Base-by-base conservation (phyloP, 106 monocot genomes). In the Allium cepa region DNA sequence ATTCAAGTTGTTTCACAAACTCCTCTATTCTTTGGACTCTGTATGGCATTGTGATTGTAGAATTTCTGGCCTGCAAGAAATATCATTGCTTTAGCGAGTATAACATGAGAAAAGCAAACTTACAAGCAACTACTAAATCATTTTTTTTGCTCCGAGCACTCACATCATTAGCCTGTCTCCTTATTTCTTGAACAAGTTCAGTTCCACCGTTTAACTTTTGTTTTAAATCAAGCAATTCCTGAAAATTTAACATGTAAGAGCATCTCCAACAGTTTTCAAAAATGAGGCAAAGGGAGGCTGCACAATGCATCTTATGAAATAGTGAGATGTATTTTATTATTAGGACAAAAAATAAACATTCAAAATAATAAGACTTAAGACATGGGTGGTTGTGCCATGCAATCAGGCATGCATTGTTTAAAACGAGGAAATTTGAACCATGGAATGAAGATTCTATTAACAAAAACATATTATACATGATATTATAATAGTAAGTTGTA, bases 151-250 rank as follows among this genome's bases (percentile, higher is more conserved):
- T 49, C 48, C 47, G 11, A 50, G 16, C 8, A 3, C 47, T 50
- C 82, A 99, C 99, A 70, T 93, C 87, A 78, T 90, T 83, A 69
- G 90, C 90, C 81, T 99, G 99, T 75, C 64, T 84, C 72, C 79
- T 66, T 64, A 99, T 82, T 62, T 99, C 85, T 62, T 82, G 18
- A 57, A 93, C 90, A 60, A 99, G 58, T 78, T 90, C 83, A 52
- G 62, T 71, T 56, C 92, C 90, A 79, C 69, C 66, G 18, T 48
- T 58, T 49, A 69, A 79, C 26, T 71, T 81, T 77, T 85, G 82
- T 69, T 71, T 87, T 28, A 90, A 26, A 79, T 90, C 90, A 47
- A 99, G 77, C 26, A 99, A 71, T 27, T 99, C 99, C 93, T 93
- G 79, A 70, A 67, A n/a, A 81, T 64, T 69, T 64, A 76, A 4